Percentiles rank a stretch among this genome's conserved stretches.
phyloP scores from a whole-genome alignment of 2,329 filamentous ascomycete genomes.

The Fonsecaea monophora region DNA sequence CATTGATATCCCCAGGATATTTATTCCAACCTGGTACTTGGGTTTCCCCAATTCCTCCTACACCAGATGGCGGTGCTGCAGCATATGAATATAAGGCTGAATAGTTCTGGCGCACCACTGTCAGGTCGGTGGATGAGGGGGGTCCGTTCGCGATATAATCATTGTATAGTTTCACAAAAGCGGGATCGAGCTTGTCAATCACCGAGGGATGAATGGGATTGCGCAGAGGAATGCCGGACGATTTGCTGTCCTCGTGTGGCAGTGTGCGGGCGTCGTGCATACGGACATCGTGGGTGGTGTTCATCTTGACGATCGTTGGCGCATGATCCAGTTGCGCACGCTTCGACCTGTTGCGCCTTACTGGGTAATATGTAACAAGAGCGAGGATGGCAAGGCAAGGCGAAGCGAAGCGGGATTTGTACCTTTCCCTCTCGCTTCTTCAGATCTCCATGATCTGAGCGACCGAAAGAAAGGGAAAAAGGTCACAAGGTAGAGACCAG shows the following conservation, averaged over 20 bases:
- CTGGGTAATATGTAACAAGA: neutral
- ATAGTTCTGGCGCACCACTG: conserved; percentile 39
- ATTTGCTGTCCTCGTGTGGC: conserved; percentile 12
- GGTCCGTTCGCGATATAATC: conserved; percentile 38
- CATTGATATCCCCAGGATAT: conserved; percentile 39
- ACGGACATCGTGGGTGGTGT: conserved; percentile 22
- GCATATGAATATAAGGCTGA: conserved; percentile 39
- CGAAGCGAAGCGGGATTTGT: neutral
- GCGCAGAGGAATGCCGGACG: conserved; percentile 21
- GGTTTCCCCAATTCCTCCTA: conserved; percentile 41
- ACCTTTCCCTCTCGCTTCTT: no score
- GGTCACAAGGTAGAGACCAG: conserved; percentile 13
- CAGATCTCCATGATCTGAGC: neutral
- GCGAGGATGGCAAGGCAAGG: neutral
- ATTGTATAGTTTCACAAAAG: conserved; percentile 40
- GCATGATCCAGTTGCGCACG: conserved; percentile 18
- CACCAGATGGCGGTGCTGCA: conserved; percentile 36
- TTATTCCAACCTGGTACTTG: conserved; percentile 39
- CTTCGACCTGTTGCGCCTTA: neutral
- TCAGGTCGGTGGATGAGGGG: conserved; percentile 34
- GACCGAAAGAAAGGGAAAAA: conserved; percentile 2
- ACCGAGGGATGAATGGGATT: conserved; percentile 38
- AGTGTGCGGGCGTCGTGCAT: conserved; percentile 27
- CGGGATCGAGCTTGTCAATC: conserved; percentile 38
- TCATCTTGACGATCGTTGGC: conserved; percentile 25